Conservation (phyloP, 2,329 filamentous ascomycete genomes). For the Epichloe amarillans region DNA sequence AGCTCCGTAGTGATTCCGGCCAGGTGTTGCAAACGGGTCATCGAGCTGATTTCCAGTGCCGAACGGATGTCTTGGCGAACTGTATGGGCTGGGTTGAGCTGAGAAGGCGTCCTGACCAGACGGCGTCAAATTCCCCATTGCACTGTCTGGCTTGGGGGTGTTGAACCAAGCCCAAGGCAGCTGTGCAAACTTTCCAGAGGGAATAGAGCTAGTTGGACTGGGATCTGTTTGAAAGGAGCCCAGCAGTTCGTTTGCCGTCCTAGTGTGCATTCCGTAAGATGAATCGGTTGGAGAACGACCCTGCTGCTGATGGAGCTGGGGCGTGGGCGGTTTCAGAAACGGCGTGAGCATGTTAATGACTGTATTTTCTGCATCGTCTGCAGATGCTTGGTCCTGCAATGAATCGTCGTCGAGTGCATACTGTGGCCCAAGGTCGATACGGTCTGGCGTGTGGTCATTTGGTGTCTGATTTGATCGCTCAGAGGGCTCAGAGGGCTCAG, state of each 20-base stretch:
- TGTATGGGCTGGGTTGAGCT: conserved; percentile 12
- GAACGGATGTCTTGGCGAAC: conserved; percentile 11
- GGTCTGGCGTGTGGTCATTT: neutral
- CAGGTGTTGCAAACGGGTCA: conserved; percentile 20
- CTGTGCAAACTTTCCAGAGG: conserved; percentile 20
- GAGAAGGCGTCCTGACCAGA: conserved; percentile 14
- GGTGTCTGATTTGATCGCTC: neutral
- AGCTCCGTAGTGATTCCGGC: conserved; percentile 6
- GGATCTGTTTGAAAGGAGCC: conserved; percentile 23
- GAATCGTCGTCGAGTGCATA: neutral
- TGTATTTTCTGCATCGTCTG: conserved; percentile 22
- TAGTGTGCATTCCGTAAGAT: conserved; percentile 42
- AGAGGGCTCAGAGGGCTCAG: neutral
- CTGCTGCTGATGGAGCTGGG: conserved; percentile 20
- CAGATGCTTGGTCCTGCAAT: conserved; percentile 4
- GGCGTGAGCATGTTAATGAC: conserved; percentile 36
- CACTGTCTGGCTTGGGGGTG: conserved; percentile 19
- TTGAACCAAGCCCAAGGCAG: conserved; percentile 40
- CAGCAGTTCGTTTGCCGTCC: conserved; percentile 37
- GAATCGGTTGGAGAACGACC: conserved; percentile 24
- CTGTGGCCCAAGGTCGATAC: neutral
- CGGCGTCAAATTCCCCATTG: conserved; percentile 8
- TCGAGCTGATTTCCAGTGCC: conserved; percentile 11
- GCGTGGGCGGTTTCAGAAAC: conserved; percentile 33
- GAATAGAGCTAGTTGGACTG: conserved; percentile 16